A percentile compares a stretch with the other conserved stretches of the same genome.
Conservation (phyloP, 495 filamentous ascomycete species). For the Neurospora africana region DNA sequence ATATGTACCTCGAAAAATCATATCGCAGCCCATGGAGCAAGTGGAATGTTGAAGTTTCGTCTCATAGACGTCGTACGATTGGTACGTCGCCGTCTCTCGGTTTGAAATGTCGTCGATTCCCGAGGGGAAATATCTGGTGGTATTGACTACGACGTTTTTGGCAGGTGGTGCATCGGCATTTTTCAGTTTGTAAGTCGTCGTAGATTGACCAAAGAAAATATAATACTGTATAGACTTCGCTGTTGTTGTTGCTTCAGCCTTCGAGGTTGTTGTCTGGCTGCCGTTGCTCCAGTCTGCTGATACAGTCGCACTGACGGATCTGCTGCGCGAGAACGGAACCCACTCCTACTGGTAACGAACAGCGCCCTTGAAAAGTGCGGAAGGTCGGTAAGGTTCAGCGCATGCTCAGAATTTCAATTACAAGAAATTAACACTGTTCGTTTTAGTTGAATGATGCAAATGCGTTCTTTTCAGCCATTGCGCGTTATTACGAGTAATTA, state of each 20-base stretch:
- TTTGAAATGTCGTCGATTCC: background rate
- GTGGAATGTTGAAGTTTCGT: slow-evolving; percentile 1
- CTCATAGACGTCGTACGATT: background rate
- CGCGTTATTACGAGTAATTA: background rate
- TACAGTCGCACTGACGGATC: background rate
- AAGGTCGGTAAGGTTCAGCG: background rate
- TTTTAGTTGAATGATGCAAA: background rate
- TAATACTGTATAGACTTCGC: background rate
- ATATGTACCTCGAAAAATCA: background rate
- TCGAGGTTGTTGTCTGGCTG: background rate
- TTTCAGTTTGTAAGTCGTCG: background rate
- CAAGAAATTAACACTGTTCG: background rate
- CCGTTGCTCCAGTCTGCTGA: background rate
- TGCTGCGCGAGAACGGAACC: background rate
- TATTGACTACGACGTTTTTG: background rate
- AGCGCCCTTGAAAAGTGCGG: background rate
- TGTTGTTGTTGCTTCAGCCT: background rate
- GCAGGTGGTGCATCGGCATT: background rate
- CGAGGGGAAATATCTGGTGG: background rate
- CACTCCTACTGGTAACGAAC: background rate
- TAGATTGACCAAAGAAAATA: background rate
- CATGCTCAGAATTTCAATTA: background rate
- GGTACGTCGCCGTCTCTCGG: background rate
- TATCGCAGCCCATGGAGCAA: background rate
- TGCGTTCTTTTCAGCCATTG: background rate